Evolutionary conservation across 306 rosid genomes (phyloP).

Genomic region (Bauhinia variegata): DNA sequence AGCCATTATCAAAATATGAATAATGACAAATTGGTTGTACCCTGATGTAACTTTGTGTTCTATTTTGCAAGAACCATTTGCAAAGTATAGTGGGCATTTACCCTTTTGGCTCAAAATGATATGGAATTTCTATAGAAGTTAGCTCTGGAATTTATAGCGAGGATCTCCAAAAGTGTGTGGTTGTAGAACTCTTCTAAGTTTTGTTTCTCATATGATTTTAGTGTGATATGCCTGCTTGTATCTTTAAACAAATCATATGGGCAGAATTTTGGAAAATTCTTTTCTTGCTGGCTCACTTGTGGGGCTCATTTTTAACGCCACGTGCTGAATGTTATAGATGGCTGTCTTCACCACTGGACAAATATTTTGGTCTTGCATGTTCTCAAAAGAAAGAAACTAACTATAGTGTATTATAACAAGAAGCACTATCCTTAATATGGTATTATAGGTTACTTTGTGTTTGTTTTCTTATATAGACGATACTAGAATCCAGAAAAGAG

Average conservation of each 20-base stretch:
- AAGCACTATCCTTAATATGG: slow-evolving; percentile 3
- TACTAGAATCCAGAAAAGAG: slow-evolving; percentile 13
- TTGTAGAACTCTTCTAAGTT: background rate
- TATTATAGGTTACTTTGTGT: slow-evolving; percentile 4
- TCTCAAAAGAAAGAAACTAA: too few species aligned
- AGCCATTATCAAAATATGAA: background rate
- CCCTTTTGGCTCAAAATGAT: background rate
- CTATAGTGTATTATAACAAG: background rate
- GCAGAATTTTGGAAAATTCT: slow-evolving; percentile 2
- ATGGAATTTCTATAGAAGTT: too few species aligned
- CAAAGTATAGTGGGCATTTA: background rate
- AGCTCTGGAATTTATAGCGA: too few species aligned
- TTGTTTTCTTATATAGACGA: background rate
- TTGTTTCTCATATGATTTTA: background rate
- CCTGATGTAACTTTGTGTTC: background rate
- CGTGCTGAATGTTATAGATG: slow-evolving; percentile 7
- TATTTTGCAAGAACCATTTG: slow-evolving; percentile 5
- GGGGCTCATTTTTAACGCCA: background rate
- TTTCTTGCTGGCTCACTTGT: slow-evolving; percentile 18
- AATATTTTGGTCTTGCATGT: too few species aligned
- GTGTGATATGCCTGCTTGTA: slow-evolving; percentile 4
- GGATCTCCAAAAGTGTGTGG: background rate
- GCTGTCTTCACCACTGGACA: slow-evolving; percentile 15
- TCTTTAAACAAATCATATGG: background rate
- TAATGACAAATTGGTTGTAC: background rate